These are phyloP conservation scores for Leishmania tropica DNA, from an alignment of 208 protist species.

Conservation along the genomic window DNA sequence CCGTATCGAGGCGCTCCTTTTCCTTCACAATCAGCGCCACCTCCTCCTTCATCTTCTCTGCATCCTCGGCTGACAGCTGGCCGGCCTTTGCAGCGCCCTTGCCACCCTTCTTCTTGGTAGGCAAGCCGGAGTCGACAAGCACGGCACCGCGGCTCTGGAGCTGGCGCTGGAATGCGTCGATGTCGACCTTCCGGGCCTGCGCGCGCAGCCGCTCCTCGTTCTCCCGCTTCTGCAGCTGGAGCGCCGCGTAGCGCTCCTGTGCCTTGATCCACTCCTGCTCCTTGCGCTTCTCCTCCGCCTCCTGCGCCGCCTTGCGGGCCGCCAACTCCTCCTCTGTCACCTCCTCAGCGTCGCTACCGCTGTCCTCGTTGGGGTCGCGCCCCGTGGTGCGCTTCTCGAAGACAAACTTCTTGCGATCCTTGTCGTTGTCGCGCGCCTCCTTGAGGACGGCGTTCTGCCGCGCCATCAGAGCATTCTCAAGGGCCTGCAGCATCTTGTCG, in stretches of 20 bases:
- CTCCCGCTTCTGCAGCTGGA: conserved; percentile 60
- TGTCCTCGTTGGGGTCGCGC: conserved; percentile 53
- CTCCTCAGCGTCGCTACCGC: conserved; percentile 47
- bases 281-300: conserved; percentile 45
- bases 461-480: conserved; percentile 50
- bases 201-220: conserved; percentile 60
- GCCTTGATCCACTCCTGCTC: conserved; percentile 47
- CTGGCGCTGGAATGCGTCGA: conserved; percentile 52
- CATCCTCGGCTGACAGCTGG: conserved; percentile 50
- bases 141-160: conserved; percentile 58
- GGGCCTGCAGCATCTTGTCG: conserved; percentile 40
- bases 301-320: conserved; percentile 31
- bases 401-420: conserved; percentile 53
- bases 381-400: conserved; percentile 45
- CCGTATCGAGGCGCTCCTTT: conserved; percentile 65
- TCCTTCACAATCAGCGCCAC: conserved; percentile 63
- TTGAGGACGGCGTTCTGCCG: conserved; percentile 61
- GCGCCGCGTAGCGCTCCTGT: conserved; percentile 49
- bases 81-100: conserved; percentile 48
- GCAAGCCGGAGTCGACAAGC: conserved; percentile 60
- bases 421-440: conserved; percentile 68
- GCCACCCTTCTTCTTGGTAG: conserved; percentile 45
- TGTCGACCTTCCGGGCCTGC: conserved; percentile 68
- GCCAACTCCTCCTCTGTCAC: conserved; percentile 38
- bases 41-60: conserved; percentile 55